Conservation (phyloP, 2,329 filamentous ascomycete species). For the Fusarium sp. region DNA sequence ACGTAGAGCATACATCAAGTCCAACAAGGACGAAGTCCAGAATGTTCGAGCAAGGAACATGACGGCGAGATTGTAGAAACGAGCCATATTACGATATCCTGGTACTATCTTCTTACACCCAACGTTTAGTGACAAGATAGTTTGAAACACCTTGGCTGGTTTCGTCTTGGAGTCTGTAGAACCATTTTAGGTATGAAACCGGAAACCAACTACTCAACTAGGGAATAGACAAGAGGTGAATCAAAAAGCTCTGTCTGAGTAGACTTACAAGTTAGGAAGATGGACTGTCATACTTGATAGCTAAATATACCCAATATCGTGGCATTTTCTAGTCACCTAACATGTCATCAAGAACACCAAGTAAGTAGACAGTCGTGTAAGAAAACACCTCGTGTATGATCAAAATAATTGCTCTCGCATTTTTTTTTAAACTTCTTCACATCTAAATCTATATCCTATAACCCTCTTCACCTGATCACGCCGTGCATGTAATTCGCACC, state of each 20-base stretch:
- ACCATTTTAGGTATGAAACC: slow-evolving; percentile 4
- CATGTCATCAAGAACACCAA: no score
- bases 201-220: not conserved
- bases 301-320: no score
- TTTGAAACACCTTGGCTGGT: slow-evolving; percentile 40
- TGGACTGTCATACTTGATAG: no score
- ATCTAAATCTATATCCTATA: slow-evolving; percentile 44
- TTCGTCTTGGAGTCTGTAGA: slow-evolving; percentile 22
- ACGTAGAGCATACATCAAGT: slow-evolving; percentile 1
- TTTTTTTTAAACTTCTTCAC: slow-evolving; percentile 34
- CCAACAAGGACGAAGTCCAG: slow-evolving; percentile 12
- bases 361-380: no score
- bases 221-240: not conserved
- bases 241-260: not conserved
- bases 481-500: slow-evolving; percentile 31
- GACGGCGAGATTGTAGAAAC: slow-evolving; percentile 13
- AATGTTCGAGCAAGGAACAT: slow-evolving; percentile 20
- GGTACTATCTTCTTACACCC: slow-evolving; percentile 20
- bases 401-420: slow-evolving; percentile 37
- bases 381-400: not conserved
- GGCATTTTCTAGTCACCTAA: no score
- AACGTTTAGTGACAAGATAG: slow-evolving; percentile 35
- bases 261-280: not conserved
- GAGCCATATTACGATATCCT: slow-evolving; percentile 13
- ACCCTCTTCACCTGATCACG: slow-evolving; percentile 31